phyloP scores from a whole-genome alignment of 2,329 filamentous ascomycete species.

The Cryphonectria parasitica region DNA sequence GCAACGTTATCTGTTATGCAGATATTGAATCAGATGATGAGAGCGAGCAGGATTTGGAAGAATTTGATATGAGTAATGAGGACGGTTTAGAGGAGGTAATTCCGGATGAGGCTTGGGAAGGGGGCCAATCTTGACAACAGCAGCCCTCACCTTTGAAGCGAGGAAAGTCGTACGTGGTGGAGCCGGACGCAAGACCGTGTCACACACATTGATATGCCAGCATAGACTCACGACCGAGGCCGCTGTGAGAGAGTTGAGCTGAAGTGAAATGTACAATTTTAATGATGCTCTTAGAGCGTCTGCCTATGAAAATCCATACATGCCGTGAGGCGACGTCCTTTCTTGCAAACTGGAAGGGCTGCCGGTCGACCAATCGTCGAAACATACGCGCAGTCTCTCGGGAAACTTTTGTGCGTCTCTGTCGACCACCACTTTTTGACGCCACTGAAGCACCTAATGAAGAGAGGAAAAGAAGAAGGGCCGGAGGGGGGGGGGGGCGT shows the following conservation, averaged over 20 bases:
- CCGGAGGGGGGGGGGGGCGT: too few relatives aligned
- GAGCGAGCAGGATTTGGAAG: too few relatives aligned
- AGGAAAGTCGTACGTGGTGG: not conserved
- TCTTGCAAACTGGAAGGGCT: not conserved
- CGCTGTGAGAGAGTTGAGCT: not conserved
- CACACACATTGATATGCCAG: not conserved
- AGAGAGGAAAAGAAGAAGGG: not conserved
- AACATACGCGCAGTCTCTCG: not conserved
- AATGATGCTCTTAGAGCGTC: not conserved
- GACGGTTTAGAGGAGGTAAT: too few relatives aligned
- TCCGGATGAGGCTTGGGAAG: not conserved
- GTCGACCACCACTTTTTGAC: not conserved
- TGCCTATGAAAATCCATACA: conserved; percentile 1
- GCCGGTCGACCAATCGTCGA: not conserved
- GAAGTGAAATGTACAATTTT: not conserved
- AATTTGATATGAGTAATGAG: too few relatives aligned
- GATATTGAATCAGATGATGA: too few relatives aligned
- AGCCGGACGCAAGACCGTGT: not conserved
- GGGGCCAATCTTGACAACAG: not conserved
- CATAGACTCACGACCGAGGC: not conserved
- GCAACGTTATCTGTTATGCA: too few relatives aligned
- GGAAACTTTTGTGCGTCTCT: not conserved
- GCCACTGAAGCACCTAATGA: not conserved
- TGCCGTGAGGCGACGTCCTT: not conserved
- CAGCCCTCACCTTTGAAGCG: not conserved